These are phyloP conservation scores for Litchi chinensis DNA, from an alignment of 345 rosid species.

Conservation along the genomic window DNA sequence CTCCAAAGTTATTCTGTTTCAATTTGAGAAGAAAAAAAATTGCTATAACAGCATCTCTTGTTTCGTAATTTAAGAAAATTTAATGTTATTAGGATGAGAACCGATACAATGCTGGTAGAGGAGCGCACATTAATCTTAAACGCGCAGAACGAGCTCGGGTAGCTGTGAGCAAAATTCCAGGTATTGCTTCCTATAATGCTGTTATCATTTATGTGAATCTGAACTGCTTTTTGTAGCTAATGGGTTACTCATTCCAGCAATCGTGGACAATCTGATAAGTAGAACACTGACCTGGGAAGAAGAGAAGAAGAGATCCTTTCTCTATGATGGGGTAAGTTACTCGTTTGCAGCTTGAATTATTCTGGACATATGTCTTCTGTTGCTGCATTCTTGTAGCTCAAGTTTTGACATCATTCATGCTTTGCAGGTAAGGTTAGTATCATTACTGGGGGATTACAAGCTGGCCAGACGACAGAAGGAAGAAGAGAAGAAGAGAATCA, in stretches of 20 bases:
- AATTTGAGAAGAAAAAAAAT: not conserved
- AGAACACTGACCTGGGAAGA: conserved; percentile 83
- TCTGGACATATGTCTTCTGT: conserved; percentile 13
- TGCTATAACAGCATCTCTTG: conserved; percentile 2
- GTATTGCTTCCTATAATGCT: conserved; percentile 38
- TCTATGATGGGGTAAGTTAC: conserved; percentile 84
- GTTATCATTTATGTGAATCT: conserved; percentile 6
- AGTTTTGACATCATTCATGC: not conserved
- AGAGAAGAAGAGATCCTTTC: conserved; percentile 61
- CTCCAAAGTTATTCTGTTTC: not conserved
- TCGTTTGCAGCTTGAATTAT: conserved; percentile 12
- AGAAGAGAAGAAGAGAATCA: conserved; percentile 85
- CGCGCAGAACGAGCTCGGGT: conserved; percentile 92
- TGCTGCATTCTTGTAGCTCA: not conserved
- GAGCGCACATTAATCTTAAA: conserved; percentile 90
- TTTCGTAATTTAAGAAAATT: not conserved
- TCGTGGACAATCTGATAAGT: conserved; percentile 81
- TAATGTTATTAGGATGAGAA: conserved; percentile 64
- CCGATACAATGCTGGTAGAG: conserved; percentile 85
- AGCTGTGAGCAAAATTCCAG: conserved; percentile 80
- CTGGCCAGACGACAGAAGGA: conserved; percentile 75
- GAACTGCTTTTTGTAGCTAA: conserved; percentile 17
- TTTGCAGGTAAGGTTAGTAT: conserved; percentile 69
- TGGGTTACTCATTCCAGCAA: conserved; percentile 47
- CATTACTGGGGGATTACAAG: conserved; percentile 88